Conservation (phyloP, 2,329 filamentous ascomycete species). For the Diaporthe destruens region DNA sequence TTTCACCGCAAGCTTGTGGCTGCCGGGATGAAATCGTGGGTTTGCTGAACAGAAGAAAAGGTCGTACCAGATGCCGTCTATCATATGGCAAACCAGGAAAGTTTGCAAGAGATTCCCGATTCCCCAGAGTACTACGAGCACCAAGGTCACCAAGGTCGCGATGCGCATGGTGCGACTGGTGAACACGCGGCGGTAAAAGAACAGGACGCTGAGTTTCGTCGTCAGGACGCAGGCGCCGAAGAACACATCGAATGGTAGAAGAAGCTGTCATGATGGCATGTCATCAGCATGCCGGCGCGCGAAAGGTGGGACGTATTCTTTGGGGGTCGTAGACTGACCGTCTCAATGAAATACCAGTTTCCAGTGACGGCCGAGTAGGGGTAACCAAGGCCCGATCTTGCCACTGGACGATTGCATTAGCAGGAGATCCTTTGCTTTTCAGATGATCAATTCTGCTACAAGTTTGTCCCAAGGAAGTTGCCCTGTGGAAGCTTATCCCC, state of each 20-base stretch:
- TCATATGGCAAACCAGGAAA: constrained; percentile 50
- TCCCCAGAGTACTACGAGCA: constrained; percentile 47
- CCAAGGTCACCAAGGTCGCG: constrained; percentile 48
- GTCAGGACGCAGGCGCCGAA: constrained; percentile 53
- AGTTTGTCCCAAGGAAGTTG: neutral
- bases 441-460: neutral
- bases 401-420: constrained; percentile 36
- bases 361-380: constrained; percentile 43
- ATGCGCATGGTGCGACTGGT: constrained; percentile 49
- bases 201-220: constrained; percentile 56
- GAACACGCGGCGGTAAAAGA: constrained; percentile 59
- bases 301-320: too few species aligned
- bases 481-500: neutral
- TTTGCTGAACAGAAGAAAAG: neutral
- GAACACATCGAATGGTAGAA: constrained; percentile 54
- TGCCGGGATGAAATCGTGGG: neutral
- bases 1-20: neutral
- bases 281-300: neutral
- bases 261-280: constrained; percentile 47
- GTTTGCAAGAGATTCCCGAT: constrained; percentile 46
- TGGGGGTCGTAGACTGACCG: constrained; percentile 10
- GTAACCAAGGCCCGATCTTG: constrained; percentile 48
- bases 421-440: neutral
- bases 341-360: constrained; percentile 41
- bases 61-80: constrained; percentile 40